These are phyloP conservation scores for Xerophyta viscosa DNA, from an alignment of 106 monocot species.

Conservation along the genomic window DNA sequence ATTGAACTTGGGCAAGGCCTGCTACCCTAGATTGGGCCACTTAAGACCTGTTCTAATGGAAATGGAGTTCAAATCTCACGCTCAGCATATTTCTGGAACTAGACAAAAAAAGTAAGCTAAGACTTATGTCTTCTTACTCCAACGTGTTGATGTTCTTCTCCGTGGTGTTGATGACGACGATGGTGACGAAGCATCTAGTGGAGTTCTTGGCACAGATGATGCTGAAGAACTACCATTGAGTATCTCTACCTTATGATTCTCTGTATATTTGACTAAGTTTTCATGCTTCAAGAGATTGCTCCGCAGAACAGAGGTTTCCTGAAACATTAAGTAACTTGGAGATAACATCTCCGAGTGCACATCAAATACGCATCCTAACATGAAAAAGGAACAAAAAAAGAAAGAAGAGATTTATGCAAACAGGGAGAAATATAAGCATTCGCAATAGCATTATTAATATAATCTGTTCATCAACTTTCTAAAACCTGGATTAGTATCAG, in stretches of 20 bases:
- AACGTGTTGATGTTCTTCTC: conserved; percentile 42
- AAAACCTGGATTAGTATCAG: too few species aligned
- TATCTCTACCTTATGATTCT: conserved; percentile 53
- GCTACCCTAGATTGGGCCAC: background rate
- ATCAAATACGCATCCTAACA: too few species aligned
- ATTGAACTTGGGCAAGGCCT: background rate
- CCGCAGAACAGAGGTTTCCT: conserved; percentile 69
- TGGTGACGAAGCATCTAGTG: conserved; percentile 46
- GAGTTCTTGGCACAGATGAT: conserved; percentile 28
- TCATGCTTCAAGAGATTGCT: conserved; percentile 51
- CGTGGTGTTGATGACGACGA: conserved; percentile 50
- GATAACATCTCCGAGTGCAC: too few species aligned
- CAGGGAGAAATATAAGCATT: too few species aligned
- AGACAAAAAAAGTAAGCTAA: background rate
- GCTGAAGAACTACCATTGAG: conserved; percentile 32
- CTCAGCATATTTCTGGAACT: too few species aligned
- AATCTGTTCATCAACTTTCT: too few species aligned
- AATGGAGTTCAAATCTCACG: too few species aligned
- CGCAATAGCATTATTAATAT: too few species aligned
- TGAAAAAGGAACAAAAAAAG: too few species aligned
- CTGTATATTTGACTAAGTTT: conserved; percentile 68
- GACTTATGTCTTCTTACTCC: conserved; percentile 38
- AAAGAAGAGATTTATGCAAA: too few species aligned
- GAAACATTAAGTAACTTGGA: too few species aligned
- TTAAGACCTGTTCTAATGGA: background rate